Percentiles rank a stretch among this genome's conserved stretches.
Evolutionary conservation across 345 rosid genomes (phyloP).

Genomic region (Bruguiera gymnorhiza): DNA sequence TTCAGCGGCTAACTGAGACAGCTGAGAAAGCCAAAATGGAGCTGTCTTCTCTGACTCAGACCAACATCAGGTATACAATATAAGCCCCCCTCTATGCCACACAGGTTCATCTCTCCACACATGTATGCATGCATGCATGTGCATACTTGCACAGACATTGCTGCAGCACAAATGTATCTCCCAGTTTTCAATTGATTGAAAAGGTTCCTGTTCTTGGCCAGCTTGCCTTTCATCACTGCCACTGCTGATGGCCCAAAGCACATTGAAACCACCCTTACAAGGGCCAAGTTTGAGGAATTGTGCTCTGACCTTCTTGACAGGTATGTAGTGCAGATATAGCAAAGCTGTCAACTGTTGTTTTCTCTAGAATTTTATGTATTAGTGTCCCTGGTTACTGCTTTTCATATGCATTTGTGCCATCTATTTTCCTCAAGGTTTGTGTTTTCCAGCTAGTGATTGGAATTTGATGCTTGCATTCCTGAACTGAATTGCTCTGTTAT

Average conservation of each 20-base stretch:
- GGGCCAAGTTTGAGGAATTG: constrained; percentile 89
- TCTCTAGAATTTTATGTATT: too few relatives aligned
- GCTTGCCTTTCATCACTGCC: constrained; percentile 98
- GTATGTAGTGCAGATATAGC: constrained; percentile 23
- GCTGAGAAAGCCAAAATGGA: constrained; percentile 99
- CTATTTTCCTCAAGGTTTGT: background rate
- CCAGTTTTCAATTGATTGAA: background rate
- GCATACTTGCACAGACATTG: background rate
- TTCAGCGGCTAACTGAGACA: constrained; percentile 89
- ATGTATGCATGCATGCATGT: too few relatives aligned
- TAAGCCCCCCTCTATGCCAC: background rate
- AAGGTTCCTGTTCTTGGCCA: constrained; percentile 20
- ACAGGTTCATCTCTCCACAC: too few relatives aligned
- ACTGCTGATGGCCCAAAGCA: constrained; percentile 98
- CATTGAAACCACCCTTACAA: constrained; percentile 86
- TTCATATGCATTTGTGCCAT: background rate
- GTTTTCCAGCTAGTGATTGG: background rate
- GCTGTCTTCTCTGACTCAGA: constrained; percentile 83
- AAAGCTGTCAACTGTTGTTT: too few relatives aligned
- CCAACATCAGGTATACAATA: constrained; percentile 66
- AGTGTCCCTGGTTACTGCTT: background rate
- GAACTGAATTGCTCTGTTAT: background rate
- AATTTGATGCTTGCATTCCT: background rate
- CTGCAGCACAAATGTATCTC: background rate
- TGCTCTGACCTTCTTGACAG: constrained; percentile 90